phyloP scores from a whole-genome alignment of 495 filamentous ascomycete species.

The Aspergillus bridgeri region DNA sequence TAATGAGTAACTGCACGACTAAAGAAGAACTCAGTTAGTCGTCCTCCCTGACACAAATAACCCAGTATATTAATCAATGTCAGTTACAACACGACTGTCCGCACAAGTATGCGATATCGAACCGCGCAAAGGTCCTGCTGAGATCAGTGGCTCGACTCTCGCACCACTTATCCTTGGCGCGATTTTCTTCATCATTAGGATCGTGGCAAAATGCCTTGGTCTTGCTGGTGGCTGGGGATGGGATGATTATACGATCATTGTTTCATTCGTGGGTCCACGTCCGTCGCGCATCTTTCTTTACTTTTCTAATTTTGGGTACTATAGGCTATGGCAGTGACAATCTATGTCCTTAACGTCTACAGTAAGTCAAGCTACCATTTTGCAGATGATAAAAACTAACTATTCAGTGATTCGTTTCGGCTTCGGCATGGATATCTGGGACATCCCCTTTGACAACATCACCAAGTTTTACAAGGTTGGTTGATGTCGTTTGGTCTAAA shows the following conservation, averaged over 20 bases:
- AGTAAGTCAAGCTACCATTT: conserved; percentile 11
- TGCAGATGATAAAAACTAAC: background rate
- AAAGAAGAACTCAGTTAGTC: background rate
- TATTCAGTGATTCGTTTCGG: conserved; percentile 26
- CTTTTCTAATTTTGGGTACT: background rate
- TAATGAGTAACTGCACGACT: background rate
- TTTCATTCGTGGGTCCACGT: conserved; percentile 20
- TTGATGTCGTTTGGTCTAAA: background rate
- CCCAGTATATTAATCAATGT: background rate
- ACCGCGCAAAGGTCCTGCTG: conserved; percentile 9
- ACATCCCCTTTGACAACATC: conserved; percentile 24
- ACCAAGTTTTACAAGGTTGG: conserved; percentile 23
- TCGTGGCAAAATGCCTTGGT: conserved; percentile 24
- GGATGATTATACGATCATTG: conserved; percentile 30
- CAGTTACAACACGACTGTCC: conserved; percentile 20
- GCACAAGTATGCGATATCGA: conserved; percentile 22
- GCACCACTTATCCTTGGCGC: conserved; percentile 23
- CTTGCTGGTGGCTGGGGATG: conserved; percentile 33
- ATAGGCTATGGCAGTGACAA: conserved; percentile 17
- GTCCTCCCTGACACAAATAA: background rate
- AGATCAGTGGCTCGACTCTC: conserved; percentile 14
- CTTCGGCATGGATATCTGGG: conserved; percentile 32
- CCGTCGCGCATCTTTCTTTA: background rate
- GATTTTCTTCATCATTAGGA: conserved; percentile 24
- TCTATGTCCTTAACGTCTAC: conserved; percentile 16